Percentiles rank a stretch among this genome's conserved stretches.
These are phyloP conservation scores for Podosphaera fusca DNA, from an alignment of 2,329 filamentous ascomycete species.

Conservation along the genomic window DNA sequence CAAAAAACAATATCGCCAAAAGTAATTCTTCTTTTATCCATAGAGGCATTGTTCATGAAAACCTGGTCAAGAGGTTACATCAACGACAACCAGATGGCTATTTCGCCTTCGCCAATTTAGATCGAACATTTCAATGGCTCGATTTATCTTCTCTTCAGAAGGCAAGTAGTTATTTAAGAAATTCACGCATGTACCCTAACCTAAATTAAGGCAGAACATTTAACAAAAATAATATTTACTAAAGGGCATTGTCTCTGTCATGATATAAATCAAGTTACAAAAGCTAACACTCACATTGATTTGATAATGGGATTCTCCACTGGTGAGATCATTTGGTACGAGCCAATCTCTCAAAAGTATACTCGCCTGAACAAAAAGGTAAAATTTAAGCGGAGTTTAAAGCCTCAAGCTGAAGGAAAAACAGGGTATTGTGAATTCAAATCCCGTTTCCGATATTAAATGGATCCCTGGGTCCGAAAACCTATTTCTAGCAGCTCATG, in stretches of 20 bases:
- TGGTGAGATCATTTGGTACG: constrained; percentile 95
- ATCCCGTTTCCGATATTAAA: constrained; percentile 63
- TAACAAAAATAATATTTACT: constrained; percentile 91
- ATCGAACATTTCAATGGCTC: constrained; percentile 87
- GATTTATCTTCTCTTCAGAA: constrained; percentile 60
- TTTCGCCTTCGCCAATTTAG: constrained; percentile 88
- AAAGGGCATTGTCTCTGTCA: constrained; percentile 91
- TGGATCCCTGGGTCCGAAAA: constrained; percentile 93
- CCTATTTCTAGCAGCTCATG: constrained; percentile 74
- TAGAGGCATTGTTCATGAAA: constrained; percentile 79
- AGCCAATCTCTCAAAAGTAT: constrained; percentile 89
- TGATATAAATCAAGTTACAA: constrained; percentile 70
- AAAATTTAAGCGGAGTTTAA: constrained; percentile 13
- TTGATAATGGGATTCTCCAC: constrained; percentile 90
- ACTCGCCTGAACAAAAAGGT: constrained; percentile 90
- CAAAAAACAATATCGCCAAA: constrained; percentile 95
- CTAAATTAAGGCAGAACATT: constrained; percentile 45
- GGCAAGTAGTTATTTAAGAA: constrained; percentile 17
- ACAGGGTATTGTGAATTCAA: constrained; percentile 65
- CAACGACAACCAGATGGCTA: constrained; percentile 60
- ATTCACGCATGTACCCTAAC: constrained; percentile 9
- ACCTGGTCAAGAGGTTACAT: constrained; percentile 50
- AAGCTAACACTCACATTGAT: constrained; percentile 59
- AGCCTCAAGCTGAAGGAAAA: not conserved
- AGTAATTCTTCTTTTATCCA: constrained; percentile 98